Evolutionary conservation across 176 grass and related monocot species (phyloP).

Genomic region (Oryza glaberrima): DNA sequence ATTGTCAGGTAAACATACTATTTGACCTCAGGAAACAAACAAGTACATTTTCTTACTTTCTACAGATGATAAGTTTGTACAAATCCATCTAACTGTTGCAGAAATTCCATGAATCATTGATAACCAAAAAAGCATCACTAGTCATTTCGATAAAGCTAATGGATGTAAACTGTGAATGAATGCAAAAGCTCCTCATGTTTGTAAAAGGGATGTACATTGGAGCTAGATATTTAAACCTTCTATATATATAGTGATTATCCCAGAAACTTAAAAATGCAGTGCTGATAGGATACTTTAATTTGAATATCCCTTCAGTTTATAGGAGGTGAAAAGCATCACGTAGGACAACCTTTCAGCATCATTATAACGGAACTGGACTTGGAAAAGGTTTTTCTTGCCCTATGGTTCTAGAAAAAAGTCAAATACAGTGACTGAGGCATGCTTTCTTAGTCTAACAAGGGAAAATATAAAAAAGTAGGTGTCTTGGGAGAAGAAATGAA

Average conservation of each 20-base stretch:
- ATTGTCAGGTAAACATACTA: not conserved
- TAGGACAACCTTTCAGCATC: not conserved
- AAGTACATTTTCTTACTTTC: slow-evolving; percentile 23
- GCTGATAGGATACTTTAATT: not conserved
- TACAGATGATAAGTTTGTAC: not conserved
- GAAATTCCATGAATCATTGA: not conserved
- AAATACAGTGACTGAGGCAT: not conserved
- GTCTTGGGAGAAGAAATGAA: not conserved
- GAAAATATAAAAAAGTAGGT: not conserved
- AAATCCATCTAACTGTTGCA: not conserved
- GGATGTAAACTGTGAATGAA: not conserved
- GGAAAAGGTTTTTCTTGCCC: not conserved
- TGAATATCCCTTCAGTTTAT: not conserved
- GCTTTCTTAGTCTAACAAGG: not conserved
- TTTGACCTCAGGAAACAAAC: slow-evolving; percentile 12
- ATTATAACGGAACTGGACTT: not conserved
- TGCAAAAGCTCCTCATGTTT: not conserved
- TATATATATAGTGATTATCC: not conserved
- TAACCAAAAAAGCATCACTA: not conserved
- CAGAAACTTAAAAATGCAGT: not conserved
- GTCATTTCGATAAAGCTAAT: not conserved
- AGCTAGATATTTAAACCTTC: not conserved
- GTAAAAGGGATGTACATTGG: not conserved
- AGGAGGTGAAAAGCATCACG: not conserved
- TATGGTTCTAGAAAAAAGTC: slow-evolving; percentile 9